Percentiles rank a stretch among this genome's conserved stretches.
Conservation (phyloP, 2,329 filamentous ascomycete genomes). For the Emmonsia crescens region DNA sequence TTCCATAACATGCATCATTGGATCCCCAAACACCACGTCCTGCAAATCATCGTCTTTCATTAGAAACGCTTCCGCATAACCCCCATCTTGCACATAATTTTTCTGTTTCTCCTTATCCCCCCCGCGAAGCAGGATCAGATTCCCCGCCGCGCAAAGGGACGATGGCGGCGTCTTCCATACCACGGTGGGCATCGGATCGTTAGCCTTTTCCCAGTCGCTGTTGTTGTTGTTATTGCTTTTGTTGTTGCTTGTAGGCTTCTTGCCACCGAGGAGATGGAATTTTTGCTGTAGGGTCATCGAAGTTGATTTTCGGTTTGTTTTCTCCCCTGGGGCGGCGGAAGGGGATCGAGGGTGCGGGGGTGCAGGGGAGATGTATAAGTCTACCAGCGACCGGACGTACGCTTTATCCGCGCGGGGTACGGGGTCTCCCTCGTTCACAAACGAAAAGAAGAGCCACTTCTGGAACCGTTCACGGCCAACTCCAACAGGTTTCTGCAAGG, state of each 20-base stretch:
- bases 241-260: conserved; percentile 6
- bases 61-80: conserved; percentile 58
- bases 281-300: background rate
- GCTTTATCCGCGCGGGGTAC: conserved; percentile 65
- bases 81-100: conserved; percentile 32
- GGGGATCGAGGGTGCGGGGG: conserved; percentile 27
- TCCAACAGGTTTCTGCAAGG: conserved; percentile 49
- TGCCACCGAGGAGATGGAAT: conserved; percentile 2
- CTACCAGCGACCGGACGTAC: conserved; percentile 62
- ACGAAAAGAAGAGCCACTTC: conserved; percentile 66
- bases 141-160: conserved; percentile 59
- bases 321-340: background rate
- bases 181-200: conserved; percentile 16
- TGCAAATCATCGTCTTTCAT: conserved; percentile 58
- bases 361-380: conserved; percentile 54
- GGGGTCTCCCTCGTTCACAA: conserved; percentile 80
- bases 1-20: conserved; percentile 68
- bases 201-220: background rate
- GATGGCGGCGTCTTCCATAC: conserved; percentile 56
- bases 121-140: conserved; percentile 53
- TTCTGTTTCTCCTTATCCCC: conserved; percentile 33
- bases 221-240: conserved; percentile 12
- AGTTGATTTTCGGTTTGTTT: background rate
- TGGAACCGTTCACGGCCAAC: conserved; percentile 27
- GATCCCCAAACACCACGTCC: conserved; percentile 68